phyloP scores from a whole-genome alignment of 1,284 basidiomycete species.

The Anthracocystis walkeri region DNA sequence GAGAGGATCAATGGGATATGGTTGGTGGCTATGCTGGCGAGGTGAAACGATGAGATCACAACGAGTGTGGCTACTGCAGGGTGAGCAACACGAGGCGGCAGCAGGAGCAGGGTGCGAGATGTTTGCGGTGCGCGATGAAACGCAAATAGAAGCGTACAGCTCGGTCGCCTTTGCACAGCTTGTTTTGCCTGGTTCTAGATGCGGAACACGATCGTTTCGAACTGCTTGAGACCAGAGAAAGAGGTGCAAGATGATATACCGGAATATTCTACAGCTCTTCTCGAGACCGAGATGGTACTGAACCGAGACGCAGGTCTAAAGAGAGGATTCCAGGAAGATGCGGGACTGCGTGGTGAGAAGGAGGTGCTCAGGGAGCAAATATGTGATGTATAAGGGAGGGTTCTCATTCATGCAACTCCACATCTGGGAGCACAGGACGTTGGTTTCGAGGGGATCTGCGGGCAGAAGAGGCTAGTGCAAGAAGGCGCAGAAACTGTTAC shows the following conservation, averaged over 20 bases:
- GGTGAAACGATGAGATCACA: constrained; percentile 30
- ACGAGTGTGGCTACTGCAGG: constrained; percentile 4
- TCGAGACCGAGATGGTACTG: neutral
- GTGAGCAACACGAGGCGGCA: neutral
- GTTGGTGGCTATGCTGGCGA: constrained; percentile 27
- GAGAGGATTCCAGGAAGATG: neutral
- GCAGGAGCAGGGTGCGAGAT: neutral
- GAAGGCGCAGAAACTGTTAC: neutral
- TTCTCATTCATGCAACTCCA: constrained; percentile 3
- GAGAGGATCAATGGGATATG: neutral
- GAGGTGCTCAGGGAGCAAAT: neutral
- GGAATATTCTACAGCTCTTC: too few relatives aligned
- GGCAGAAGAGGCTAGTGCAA: neutral
- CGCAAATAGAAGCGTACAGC: constrained; percentile 5
- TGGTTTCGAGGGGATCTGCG: neutral
- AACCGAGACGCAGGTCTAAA: neutral
- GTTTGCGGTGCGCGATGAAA: neutral
- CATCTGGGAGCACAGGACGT: neutral
- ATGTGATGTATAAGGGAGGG: neutral
- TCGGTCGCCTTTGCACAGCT: neutral
- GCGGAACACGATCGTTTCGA: too few relatives aligned
- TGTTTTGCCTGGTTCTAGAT: too few relatives aligned
- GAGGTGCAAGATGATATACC: too few relatives aligned
- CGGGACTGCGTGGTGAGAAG: neutral
- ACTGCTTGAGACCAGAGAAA: too few relatives aligned